Base-by-base conservation (phyloP, 2,329 filamentous ascomycete species). In the Sordariomycetes sp. region DNA sequence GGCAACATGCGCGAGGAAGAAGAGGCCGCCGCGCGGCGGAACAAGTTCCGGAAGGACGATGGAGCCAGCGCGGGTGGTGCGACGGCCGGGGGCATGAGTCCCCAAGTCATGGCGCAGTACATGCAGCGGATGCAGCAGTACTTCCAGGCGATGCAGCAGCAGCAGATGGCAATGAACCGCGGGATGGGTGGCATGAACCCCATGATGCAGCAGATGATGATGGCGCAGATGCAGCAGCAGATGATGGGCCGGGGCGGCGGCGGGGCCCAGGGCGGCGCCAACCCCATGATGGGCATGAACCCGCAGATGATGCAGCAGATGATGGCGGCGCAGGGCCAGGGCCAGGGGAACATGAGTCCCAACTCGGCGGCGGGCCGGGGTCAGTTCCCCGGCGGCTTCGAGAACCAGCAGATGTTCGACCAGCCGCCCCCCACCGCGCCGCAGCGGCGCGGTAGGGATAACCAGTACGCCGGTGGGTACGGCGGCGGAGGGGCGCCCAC, bases 41-140 rank as follows among this genome's bases (percentile, higher is more conserved):
- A 76, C 56, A 81, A 81, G 64, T 85, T 85, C 65, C 75, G 78
- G 61, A 83, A 83, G 65, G 73, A 72, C 52, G 72, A 74, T 3
- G 24, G 25, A 4, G 10, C 24, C 24, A 34, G 13, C 70, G 67
- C 66, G 24, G 71, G 71, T 60, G 71, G 74, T 60, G 72, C 73
- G 70, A 73, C 68, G n/a, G 66, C 63, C 53, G 68, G 77, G 55
- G 86, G 87, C 61, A 95, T 97, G 88, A 95, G 89, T 22, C 92
- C 92, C 0, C 90, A 96, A 66, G 86, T 95, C 76, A 96, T 97
- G 90, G 94, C 94, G 2, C 91, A 96, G 69, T 96, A 97, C 73
- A 95, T 94, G 84, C 90, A 96, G 70, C 84, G 91, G 53, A 97
- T 99, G 92, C 94, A 99, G 71, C 89, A 96, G 69, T 96, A 95